Base-by-base conservation (phyloP, 805 yeast species). In the Metschnikowia lunata region DNA sequence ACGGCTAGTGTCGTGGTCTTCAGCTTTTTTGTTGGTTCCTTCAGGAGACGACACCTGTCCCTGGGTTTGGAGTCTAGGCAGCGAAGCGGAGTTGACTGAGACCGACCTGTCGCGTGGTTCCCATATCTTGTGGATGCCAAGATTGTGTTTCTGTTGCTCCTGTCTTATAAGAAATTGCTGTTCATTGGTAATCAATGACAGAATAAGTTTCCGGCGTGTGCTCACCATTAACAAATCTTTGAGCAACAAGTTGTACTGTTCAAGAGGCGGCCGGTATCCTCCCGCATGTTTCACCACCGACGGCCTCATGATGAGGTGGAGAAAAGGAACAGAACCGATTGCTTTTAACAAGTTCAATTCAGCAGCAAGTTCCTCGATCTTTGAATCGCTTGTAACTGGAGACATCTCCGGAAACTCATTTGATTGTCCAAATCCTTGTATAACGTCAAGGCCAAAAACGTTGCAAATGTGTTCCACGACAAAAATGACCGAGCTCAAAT, bases 261-360 rank as follows among this genome's bases (percentile, higher is more conserved):
- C 56, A 15, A 63, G 31, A 0, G 74, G 73, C 9, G 76, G 76
- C 41, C 66, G 67, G 45, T 69, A 67, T 0, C 76, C 76, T 1
- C 57, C 13, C 1, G 67, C 55, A 35, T 61, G 51, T 40, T 69
- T 71, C 6, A 62, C 55, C 6, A 63, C 59, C 1, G 75, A 65
- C 0, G 76, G 76, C 30, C 75, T 56, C 45, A 70, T 56, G 5
- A 71, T 63, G 31, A 66, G 57, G 53, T 71, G 76, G 3, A 67
- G 46, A 37, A 71, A 68, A 1, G 76, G 76, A 23, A 71, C 50
- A 1, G 67, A 49, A 0, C 72, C 74, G 26, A 71, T 59, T 1
- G 48, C 35, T 2, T 64, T 65, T 71, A 67, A 67, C 9, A 64
- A 55, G 45, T 68, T 71, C 37, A 71, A 56, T 8, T 43, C 15